Conservation (phyloP, 805 yeast genomes). For the Candida boleticola region DNA sequence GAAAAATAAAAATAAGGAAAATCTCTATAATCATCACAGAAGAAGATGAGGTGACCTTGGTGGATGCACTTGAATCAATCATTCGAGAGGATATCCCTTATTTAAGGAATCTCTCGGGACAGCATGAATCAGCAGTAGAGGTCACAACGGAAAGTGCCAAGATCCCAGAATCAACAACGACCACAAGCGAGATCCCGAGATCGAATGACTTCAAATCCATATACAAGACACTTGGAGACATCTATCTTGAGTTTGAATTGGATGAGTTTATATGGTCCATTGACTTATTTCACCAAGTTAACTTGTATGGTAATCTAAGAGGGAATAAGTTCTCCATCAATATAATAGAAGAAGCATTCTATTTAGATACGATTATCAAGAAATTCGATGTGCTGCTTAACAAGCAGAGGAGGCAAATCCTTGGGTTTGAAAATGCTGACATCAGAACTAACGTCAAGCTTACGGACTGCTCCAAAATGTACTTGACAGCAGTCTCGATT, state of each 20-base stretch:
- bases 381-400: slow-evolving; percentile 17
- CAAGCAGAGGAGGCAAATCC: slow-evolving; percentile 13
- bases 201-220: slow-evolving; percentile 5
- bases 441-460: slow-evolving; percentile 16
- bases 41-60: slow-evolving; percentile 8
- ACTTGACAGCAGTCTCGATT: slow-evolving; percentile 14
- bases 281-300: slow-evolving; percentile 16
- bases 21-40: slow-evolving; percentile 9
- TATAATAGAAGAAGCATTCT: slow-evolving; percentile 10
- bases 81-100: slow-evolving; percentile 14
- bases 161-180: not conserved
- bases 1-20: slow-evolving; percentile 8
- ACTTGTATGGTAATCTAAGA: slow-evolving; percentile 15
- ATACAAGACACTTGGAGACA: slow-evolving; percentile 8
- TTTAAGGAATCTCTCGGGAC: slow-evolving; percentile 7
- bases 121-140: not conserved
- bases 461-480: slow-evolving; percentile 8
- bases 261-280: slow-evolving; percentile 19
- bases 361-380: slow-evolving; percentile 17
- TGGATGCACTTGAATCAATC: slow-evolving; percentile 8
- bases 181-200: no score
- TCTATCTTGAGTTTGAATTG: slow-evolving; percentile 15
- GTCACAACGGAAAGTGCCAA: not conserved
- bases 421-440: slow-evolving; percentile 28
- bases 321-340: slow-evolving; percentile 16